These are phyloP conservation scores for Globisporangium acanthophoron DNA, from an alignment of 352 stramenopile species.

Conservation along the genomic window DNA sequence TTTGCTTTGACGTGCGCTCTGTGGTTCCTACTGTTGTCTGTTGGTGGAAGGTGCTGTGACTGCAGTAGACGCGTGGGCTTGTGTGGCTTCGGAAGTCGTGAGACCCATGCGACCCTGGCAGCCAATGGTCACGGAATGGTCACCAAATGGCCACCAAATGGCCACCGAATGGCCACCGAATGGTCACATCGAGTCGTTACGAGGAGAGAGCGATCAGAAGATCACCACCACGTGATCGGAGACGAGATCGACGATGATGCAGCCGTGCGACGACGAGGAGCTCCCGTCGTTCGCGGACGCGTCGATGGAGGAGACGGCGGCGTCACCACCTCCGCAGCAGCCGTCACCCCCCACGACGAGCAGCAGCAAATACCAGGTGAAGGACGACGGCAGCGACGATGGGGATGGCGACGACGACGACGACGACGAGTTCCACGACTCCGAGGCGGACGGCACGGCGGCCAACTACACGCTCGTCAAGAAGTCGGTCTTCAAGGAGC, in stretches of 20 bases:
- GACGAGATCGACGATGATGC: constrained; percentile 3
- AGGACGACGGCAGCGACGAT: neutral
- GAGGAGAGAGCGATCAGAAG: no score
- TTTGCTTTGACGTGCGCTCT: constrained; percentile 3
- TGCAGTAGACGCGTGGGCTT: no score
- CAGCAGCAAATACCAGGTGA: constrained; percentile 4
- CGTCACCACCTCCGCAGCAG: neutral
- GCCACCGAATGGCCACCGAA: no score
- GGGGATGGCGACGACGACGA: constrained; percentile 1
- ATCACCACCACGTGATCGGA: no score
- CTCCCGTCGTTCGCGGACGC: neutral
- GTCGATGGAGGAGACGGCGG: neutral
- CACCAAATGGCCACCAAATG: no score
- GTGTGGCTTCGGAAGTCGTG: no score
- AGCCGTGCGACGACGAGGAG: constrained; percentile 5
- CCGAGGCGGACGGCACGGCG: constrained; percentile 7
- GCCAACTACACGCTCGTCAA: constrained; percentile 38
- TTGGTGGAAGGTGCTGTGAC: no score
- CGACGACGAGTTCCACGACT: constrained; percentile 19
- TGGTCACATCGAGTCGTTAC: no score
- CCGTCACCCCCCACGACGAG: neutral
- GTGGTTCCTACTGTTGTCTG: neutral
- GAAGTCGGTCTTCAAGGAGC: constrained; percentile 66
- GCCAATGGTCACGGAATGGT: no score
- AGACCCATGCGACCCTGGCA: no score